These are phyloP conservation scores for Aureobasidium subglaciale DNA, from an alignment of 2,329 filamentous ascomycete species.

Conservation along the genomic window DNA sequence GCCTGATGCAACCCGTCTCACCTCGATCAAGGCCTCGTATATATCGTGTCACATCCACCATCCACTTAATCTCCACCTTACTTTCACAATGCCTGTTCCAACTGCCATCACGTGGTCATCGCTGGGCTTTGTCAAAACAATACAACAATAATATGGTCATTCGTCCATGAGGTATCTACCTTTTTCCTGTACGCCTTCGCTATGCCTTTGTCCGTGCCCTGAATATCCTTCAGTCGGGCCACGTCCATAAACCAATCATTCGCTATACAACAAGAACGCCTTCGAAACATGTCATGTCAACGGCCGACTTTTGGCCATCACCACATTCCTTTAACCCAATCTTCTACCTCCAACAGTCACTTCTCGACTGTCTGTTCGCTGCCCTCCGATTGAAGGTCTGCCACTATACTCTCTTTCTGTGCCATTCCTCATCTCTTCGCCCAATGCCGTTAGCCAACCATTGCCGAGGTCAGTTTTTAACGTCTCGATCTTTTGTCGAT, in stretches of 20 bases:
- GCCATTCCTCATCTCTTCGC: constrained; percentile 52
- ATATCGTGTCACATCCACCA: neutral
- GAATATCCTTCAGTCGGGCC: neutral
- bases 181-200: constrained; percentile 9
- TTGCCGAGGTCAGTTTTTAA: constrained; percentile 78
- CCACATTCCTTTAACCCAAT: constrained; percentile 24
- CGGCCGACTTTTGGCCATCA: neutral
- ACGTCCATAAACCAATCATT: neutral
- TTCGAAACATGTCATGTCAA: neutral
- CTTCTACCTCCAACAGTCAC: constrained; percentile 28
- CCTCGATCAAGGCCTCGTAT: neutral
- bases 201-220: constrained; percentile 3
- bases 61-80: too few relatives aligned
- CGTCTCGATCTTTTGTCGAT: constrained; percentile 80
- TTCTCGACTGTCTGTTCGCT: constrained; percentile 22
- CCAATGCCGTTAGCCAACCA: constrained; percentile 78
- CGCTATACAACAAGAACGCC: constrained; percentile 10
- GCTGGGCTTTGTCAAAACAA: neutral
- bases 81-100: neutral
- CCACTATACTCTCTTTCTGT: constrained; percentile 5
- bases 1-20: neutral
- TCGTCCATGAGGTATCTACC: constrained; percentile 10
- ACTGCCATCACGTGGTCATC: neutral
- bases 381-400: constrained; percentile 17
- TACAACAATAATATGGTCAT: neutral